These are phyloP conservation scores for Triticum turgidum DNA, from an alignment of 176 grass and related monocot genomes.

Conservation along the genomic window DNA sequence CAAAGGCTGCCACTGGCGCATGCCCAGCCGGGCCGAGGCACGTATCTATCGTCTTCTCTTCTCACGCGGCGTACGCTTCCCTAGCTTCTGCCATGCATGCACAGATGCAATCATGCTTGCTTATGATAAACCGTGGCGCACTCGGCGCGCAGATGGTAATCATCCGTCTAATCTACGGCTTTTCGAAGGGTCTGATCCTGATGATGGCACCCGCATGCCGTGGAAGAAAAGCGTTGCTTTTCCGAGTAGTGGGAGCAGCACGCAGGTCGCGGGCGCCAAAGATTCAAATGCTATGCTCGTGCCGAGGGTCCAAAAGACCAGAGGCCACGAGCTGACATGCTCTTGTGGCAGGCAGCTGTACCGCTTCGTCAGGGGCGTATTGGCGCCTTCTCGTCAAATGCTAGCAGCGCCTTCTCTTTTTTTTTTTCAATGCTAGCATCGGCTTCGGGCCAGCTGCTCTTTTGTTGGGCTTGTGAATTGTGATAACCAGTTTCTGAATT, in stretches of 20 bases:
- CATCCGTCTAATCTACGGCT: background rate
- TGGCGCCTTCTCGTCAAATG: background rate
- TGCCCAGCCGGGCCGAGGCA: background rate
- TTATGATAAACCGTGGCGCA: background rate
- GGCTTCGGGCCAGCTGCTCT: background rate
- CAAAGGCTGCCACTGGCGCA: background rate
- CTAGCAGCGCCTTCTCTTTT: background rate
- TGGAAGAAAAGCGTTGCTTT: background rate
- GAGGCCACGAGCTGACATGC: background rate
- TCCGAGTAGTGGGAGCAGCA: background rate
- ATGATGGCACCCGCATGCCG: background rate
- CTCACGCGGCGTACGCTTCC: background rate
- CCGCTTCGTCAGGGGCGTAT: background rate
- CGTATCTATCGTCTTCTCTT: background rate
- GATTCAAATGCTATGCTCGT: background rate
- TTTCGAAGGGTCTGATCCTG: background rate
- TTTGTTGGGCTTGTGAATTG: background rate
- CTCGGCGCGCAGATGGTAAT: background rate
- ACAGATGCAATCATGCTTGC: background rate
- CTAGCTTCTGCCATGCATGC: background rate
- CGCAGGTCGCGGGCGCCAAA: background rate
- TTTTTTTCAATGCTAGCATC: too few relatives aligned
- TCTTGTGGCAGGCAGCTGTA: background rate
- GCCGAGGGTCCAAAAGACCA: background rate
- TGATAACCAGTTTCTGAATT: too few relatives aligned